These are phyloP conservation scores for Croton laevigatus DNA, from an alignment of 441 rosid species.

Conservation along the genomic window DNA sequence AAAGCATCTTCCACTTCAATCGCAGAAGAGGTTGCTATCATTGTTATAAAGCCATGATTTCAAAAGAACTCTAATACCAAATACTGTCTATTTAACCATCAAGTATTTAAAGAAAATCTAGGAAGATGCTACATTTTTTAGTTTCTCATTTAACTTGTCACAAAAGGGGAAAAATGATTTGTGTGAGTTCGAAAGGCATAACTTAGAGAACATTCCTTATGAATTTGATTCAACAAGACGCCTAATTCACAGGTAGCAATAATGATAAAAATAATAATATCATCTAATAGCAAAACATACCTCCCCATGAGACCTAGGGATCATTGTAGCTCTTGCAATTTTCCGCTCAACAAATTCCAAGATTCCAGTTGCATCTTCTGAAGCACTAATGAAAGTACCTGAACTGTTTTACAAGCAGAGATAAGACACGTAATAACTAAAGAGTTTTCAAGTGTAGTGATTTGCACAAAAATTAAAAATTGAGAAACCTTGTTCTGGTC, in stretches of 20 bases:
- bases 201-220: neutral
- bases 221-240: neutral
- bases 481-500: conserved; percentile 74
- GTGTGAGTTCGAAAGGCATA: neutral
- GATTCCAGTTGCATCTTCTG: conserved; percentile 66
- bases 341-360: conserved; percentile 62
- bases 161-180: neutral
- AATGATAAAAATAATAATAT: neutral
- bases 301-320: conserved; percentile 79
- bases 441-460: conserved; percentile 5
- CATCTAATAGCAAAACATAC: conserved; percentile 32
- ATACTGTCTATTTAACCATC: neutral
- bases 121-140: neutral
- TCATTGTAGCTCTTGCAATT: conserved; percentile 75
- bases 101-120: neutral
- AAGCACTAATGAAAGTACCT: conserved; percentile 72
- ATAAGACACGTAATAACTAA: neutral
- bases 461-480: neutral
- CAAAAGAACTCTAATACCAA: neutral
- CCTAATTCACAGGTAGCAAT: neutral
- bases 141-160: neutral
- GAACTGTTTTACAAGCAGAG: conserved; percentile 45
- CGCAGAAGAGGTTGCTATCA: neutral
- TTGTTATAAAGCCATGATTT: neutral
- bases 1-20: neutral